phyloP scores from a whole-genome alignment of 1,139 yeast genomes.

The Starmera stellimalicola region DNA sequence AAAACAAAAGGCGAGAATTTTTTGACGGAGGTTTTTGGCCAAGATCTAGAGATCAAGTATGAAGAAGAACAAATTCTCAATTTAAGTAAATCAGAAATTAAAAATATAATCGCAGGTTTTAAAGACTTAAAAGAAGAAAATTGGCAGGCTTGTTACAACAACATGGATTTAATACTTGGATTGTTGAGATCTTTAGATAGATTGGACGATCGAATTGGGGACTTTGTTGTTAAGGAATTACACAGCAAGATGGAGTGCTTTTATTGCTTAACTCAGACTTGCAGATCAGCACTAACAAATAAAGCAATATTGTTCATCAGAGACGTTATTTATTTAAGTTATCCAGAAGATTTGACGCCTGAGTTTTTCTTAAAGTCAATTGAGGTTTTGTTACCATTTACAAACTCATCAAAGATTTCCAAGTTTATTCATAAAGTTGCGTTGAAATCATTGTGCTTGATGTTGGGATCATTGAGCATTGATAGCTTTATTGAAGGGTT shows the following conservation, averaged over 20 bases:
- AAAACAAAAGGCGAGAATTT: conserved; percentile 14
- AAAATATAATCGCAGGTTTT: conserved; percentile 5
- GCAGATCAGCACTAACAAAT: conserved; percentile 10
- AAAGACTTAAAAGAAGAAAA: conserved; percentile 14
- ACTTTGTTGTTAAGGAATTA: conserved; percentile 9
- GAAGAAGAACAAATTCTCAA: conserved; percentile 4
- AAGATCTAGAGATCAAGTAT: conserved; percentile 11
- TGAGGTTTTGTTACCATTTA: conserved; percentile 14
- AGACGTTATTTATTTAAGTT: conserved; percentile 15
- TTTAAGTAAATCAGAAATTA: conserved; percentile 6
- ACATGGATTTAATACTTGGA: conserved; percentile 13
- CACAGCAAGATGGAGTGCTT: conserved; percentile 9
- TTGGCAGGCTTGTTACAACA: conserved; percentile 10
- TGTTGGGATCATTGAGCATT: conserved; percentile 14
- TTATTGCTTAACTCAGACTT: conserved; percentile 8
- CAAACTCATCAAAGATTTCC: conserved; percentile 11
- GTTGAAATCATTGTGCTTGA: conserved; percentile 16
- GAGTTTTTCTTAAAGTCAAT: conserved; percentile 10
- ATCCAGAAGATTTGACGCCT: conserved; percentile 3
- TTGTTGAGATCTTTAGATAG: conserved; percentile 9
- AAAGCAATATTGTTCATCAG: conserved; percentile 15
- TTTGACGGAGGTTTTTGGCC: conserved; percentile 10
- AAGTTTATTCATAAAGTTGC: conserved; percentile 9
- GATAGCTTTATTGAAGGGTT: conserved; percentile 11
- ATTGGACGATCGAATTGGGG: conserved; percentile 7